Evolutionary conservation across 345 rosid species (phyloP), one percentile per base, ranked within the genome.

Genomic region (Toxicodendron radicans): DNA sequence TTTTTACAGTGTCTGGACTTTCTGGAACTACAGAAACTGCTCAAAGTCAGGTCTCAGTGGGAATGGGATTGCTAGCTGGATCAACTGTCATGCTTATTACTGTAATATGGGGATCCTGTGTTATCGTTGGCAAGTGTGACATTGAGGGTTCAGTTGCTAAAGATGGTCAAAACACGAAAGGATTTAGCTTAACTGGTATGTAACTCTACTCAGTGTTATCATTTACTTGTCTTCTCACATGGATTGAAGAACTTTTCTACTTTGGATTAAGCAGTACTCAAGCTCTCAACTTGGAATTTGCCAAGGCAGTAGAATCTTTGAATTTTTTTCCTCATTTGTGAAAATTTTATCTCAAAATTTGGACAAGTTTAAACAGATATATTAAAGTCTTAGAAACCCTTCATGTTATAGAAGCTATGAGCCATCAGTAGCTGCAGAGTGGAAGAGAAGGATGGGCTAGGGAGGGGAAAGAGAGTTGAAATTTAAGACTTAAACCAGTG

Each of bases 31-130:
- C 67, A 14, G 77, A 66, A 84, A 84, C 87, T 17, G 97, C 98
- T 24, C 98, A 94, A 81, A 85, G 83, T 78, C 96, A 92, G 80
- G 96, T 94, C 27, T 85, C 96, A 3, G 98, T 92, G 20, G 98
- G 98, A 38, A 94, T 94, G 92, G 98, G 98, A 18, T 79, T 94
- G 79, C 79, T 92, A 33, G 96, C 98, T 72, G 97, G 97, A 10
- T 92, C 96, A 32, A 94, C 97, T 0, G 96, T 94, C 70, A 87
- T 94, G 90, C 97, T 94, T 56, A 86, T 89, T 43, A 94, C 98
- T 6, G 76, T 92, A 10, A 83, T 92, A 57, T 94, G 97, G 96
- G 98, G 97, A 68, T 83, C 92, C 53, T 94, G 98, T 70, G 78
- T 90, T 18, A 33, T 90, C 3, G 86, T 87, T 58, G 98, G 97